Percentiles rank a stretch among this genome's conserved stretches.
Conservation (phyloP, 2,329 filamentous ascomycete species). For the Cercospora sesami region DNA sequence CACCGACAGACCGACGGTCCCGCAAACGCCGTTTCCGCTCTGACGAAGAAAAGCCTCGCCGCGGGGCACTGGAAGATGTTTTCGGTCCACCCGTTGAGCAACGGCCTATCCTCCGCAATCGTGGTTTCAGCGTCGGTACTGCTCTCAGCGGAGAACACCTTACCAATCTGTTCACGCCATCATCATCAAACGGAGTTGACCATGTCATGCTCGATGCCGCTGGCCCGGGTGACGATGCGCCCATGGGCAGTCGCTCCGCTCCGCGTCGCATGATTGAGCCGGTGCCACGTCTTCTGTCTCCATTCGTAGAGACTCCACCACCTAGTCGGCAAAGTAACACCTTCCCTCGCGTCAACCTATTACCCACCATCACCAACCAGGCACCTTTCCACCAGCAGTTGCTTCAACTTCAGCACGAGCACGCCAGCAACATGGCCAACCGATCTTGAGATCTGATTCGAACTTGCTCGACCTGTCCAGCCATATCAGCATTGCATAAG, state of each 20-base stretch:
- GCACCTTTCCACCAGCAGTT: slow-evolving; percentile 37
- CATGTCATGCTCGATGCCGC: slow-evolving; percentile 37
- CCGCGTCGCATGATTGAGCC: slow-evolving; percentile 43
- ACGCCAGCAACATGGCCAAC: slow-evolving; percentile 19
- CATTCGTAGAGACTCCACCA: slow-evolving; percentile 46
- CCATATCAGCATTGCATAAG: slow-evolving; percentile 22
- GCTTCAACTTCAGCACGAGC: slow-evolving; percentile 34
- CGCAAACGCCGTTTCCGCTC: slow-evolving; percentile 61
- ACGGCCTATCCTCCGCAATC: slow-evolving; percentile 59
- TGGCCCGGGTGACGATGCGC: slow-evolving; percentile 20
- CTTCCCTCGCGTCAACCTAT: slow-evolving; percentile 46
- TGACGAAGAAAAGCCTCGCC: slow-evolving; percentile 51
- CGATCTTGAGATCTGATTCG: background rate
- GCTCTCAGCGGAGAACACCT: slow-evolving; percentile 54
- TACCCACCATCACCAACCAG: slow-evolving; percentile 33
- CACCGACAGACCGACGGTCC: slow-evolving; percentile 52
- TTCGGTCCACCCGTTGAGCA: slow-evolving; percentile 53
- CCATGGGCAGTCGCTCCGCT: slow-evolving; percentile 34
- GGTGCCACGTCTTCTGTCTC: slow-evolving; percentile 50
- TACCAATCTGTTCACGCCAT: slow-evolving; percentile 56
- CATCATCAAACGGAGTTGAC: slow-evolving; percentile 27
- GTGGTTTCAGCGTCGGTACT: slow-evolving; percentile 62
- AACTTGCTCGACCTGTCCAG: slow-evolving; percentile 9
- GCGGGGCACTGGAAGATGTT: slow-evolving; percentile 47
- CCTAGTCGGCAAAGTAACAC: slow-evolving; percentile 44